A percentile compares a stretch with the other conserved stretches of the same genome.
These are phyloP conservation scores for Themeda triandra DNA, from an alignment of 176 grass and related monocot genomes.

Conservation along the genomic window DNA sequence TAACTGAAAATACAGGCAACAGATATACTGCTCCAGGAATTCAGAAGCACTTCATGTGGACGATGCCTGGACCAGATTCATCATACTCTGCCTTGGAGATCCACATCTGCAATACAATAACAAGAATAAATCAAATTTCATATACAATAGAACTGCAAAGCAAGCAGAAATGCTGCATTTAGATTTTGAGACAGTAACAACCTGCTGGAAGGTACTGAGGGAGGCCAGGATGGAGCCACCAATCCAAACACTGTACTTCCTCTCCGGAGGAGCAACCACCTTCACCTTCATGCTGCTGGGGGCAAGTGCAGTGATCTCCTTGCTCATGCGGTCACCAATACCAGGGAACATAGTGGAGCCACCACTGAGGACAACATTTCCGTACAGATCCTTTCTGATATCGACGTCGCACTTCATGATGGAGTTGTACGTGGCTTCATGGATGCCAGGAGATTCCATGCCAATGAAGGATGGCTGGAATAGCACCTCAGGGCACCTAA, in stretches of 20 bases:
- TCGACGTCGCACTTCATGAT: slow-evolving; percentile 96
- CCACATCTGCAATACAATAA: slow-evolving; percentile 60
- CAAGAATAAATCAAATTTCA: neutral
- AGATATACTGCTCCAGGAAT: neutral
- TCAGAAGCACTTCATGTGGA: slow-evolving; percentile 90
- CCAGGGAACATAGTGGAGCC: slow-evolving; percentile 90
- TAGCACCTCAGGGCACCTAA: slow-evolving; percentile 85
- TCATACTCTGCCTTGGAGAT: slow-evolving; percentile 87
- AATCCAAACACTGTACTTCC: slow-evolving; percentile 93
- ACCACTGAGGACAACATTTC: slow-evolving; percentile 78
- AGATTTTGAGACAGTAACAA: slow-evolving; percentile 19
- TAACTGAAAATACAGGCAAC: slow-evolving; percentile 18
- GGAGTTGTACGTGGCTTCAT: slow-evolving; percentile 89
- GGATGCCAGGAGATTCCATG: slow-evolving; percentile 73
- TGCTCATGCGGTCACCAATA: slow-evolving; percentile 85
- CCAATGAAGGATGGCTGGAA: slow-evolving; percentile 80
- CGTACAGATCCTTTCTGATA: slow-evolving; percentile 83
- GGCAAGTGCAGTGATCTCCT: slow-evolving; percentile 76
- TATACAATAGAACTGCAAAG: neutral
- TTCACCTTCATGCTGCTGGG: slow-evolving; percentile 92
- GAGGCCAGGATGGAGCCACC: slow-evolving; percentile 85
- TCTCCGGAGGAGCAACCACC: slow-evolving; percentile 81
- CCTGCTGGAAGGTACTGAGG: slow-evolving; percentile 90
- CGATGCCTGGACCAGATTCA: slow-evolving; percentile 67
- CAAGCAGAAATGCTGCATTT: neutral